Evolutionary conservation across 2,329 filamentous ascomycete species (phyloP).

Genomic region (Penicillium sp.): DNA sequence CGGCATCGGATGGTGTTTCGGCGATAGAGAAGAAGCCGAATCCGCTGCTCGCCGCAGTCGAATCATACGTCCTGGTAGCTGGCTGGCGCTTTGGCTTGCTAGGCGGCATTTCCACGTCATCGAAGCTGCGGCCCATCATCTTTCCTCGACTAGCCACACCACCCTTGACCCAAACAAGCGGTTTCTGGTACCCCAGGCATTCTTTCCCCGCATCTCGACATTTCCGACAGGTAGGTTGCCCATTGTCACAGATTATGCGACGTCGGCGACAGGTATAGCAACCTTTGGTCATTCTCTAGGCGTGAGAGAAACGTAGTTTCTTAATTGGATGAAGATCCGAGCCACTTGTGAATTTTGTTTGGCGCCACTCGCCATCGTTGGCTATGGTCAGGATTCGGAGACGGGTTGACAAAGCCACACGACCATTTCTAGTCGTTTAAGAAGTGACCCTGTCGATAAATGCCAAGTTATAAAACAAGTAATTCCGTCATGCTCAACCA

Average conservation of each 20-base stretch:
- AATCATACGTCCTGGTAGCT: not conserved
- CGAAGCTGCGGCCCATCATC: slow-evolving; percentile 55
- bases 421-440: slow-evolving; percentile 12
- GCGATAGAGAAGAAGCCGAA: slow-evolving; percentile 12
- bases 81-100: slow-evolving; percentile 1
- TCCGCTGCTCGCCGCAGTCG: not conserved
- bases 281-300: slow-evolving; percentile 38
- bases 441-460: not conserved
- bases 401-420: slow-evolving; percentile 3
- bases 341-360: slow-evolving; percentile 12
- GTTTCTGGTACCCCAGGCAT: slow-evolving; percentile 45
- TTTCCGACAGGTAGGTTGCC: slow-evolving; percentile 43
- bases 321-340: slow-evolving; percentile 13
- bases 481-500: not conserved
- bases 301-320: not conserved
- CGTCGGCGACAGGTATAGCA: slow-evolving; percentile 47
- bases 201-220: slow-evolving; percentile 44
- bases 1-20: slow-evolving; percentile 15
- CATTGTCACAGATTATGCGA: slow-evolving; percentile 46
- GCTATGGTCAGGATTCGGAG: slow-evolving; percentile 12
- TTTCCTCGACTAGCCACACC: slow-evolving; percentile 46
- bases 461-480: not conserved
- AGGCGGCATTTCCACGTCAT: slow-evolving; percentile 33
- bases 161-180: slow-evolving; percentile 44
- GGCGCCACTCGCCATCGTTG: slow-evolving; percentile 23